A percentile compares a stretch with the other conserved stretches of the same genome.
phyloP scores from a whole-genome alignment of 805 yeast species.

The Nakazawaea sp. region DNA sequence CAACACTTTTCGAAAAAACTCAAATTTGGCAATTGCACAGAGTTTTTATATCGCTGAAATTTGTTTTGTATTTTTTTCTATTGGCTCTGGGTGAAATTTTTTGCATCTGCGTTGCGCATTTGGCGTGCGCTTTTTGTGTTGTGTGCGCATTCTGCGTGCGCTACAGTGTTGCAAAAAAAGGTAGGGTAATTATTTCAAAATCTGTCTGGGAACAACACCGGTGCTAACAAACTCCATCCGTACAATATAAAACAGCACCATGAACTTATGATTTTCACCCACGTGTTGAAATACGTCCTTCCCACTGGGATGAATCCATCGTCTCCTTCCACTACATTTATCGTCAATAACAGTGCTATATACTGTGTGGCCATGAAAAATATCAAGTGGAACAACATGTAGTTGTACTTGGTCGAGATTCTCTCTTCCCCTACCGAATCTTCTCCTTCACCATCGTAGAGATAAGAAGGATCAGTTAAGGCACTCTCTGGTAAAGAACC shows the following conservation, averaged over 20 bases:
- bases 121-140: no score
- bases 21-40: not conserved
- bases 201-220: constrained; percentile 84
- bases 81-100: no score
- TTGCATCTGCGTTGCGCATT: no score
- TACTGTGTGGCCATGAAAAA: constrained; percentile 96
- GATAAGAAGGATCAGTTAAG: constrained; percentile 62
- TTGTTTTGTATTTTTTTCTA: no score
- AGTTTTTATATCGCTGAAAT: not conserved
- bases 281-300: constrained; percentile 87
- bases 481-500: constrained; percentile 95
- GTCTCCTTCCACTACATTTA: constrained; percentile 76
- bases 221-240: constrained; percentile 89
- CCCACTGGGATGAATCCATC: constrained; percentile 96
- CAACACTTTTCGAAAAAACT: not conserved
- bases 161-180: no score
- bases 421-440: constrained; percentile 54
- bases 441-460: constrained; percentile 53
- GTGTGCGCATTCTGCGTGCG: no score
- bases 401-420: constrained; percentile 69
- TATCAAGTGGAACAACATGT: constrained; percentile 81
- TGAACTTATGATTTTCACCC: constrained; percentile 89
- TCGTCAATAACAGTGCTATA: constrained; percentile 88
- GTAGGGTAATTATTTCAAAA: no score
- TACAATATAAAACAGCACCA: constrained; percentile 87